Base-by-base conservation (phyloP, 2,329 filamentous ascomycete species). In the Lithohypha guttulata region DNA sequence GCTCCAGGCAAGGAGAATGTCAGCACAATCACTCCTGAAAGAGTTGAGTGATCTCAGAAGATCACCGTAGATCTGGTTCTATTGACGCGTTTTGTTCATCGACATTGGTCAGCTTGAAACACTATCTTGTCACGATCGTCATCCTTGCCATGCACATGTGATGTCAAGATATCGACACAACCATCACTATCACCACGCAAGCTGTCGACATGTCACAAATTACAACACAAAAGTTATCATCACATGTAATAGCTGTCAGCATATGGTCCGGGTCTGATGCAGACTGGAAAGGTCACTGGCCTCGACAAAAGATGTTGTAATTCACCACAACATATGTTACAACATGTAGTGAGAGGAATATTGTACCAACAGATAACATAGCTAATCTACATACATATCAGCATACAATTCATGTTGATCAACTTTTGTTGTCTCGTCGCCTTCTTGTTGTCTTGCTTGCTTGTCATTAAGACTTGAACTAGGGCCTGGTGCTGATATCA, bases 1-100 rank as follows among this genome's bases (percentile, higher is more conserved):
- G 57, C 59, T 9, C 59, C 59, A 10, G 57, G 59, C 42, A 60
- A 60, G 51, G 58, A 60, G 43, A 53, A 63, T 27, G 41, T 54
- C 23, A 46, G 59, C 30, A 55, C 55, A 13, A 59, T 59, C 30
- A 42, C 46, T 42, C 43, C 46, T 21, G 45, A 45, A 33, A 48
- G 44, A 39, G 27, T 55, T 59, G 34, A 56, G 11, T 48, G 38
- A 50, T 7, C 14, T 34, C 20, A 20, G 15, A 34, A 8, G 5
- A 21, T n/a, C 5, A 20, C n/a, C n/a, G n/a, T n/a, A n/a, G n/a
- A 21, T 13, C 3, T 7, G 31, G 17, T 34, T n/a, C 17, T 9
- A 34, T 20, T 31, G 13, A 31, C 19, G 15, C 4, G 13, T 23
- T 21, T 34, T 34, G 10, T 30, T 29, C 17, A 20, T 20, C 35